These are phyloP conservation scores for Acacia melanoxylon DNA, from an alignment of 306 rosid genomes.

Conservation along the genomic window DNA sequence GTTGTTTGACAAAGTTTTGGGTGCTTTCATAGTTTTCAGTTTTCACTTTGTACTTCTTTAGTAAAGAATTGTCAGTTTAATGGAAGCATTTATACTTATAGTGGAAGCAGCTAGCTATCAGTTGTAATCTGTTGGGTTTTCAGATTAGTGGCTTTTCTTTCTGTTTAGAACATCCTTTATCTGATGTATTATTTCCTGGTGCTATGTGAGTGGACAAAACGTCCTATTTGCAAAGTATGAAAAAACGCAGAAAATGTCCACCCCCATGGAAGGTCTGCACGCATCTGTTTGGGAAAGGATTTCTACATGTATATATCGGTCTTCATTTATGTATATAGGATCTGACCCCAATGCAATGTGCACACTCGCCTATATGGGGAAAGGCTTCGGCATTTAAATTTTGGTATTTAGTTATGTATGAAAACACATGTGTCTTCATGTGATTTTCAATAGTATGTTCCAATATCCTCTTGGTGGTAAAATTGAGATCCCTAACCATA, in stretches of 20 bases:
- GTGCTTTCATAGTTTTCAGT: neutral
- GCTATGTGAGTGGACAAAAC: neutral
- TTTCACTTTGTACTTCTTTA: neutral
- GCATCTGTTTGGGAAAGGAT: neutral
- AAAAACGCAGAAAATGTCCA: neutral
- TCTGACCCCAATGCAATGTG: neutral
- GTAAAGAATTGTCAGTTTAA: neutral
- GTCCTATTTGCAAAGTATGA: neutral
- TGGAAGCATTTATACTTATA: neutral
- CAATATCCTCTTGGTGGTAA: neutral
- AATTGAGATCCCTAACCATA: neutral
- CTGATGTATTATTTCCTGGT: neutral
- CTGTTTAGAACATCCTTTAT: neutral
- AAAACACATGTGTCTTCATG: neutral
- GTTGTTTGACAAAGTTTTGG: neutral
- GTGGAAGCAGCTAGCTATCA: neutral
- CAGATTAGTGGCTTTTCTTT: neutral
- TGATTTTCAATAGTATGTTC: neutral
- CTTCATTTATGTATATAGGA: neutral
- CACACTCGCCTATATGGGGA: neutral
- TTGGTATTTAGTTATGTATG: neutral
- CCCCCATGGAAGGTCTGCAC: neutral
- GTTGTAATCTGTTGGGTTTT: neutral
- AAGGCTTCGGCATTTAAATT: neutral
- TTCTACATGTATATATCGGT: neutral